Percentiles rank a stretch among this genome's conserved stretches.
These are phyloP conservation scores for Saccharomyces hybrid DNA, from an alignment of 1,139 yeast genomes.

Conservation along the genomic window DNA sequence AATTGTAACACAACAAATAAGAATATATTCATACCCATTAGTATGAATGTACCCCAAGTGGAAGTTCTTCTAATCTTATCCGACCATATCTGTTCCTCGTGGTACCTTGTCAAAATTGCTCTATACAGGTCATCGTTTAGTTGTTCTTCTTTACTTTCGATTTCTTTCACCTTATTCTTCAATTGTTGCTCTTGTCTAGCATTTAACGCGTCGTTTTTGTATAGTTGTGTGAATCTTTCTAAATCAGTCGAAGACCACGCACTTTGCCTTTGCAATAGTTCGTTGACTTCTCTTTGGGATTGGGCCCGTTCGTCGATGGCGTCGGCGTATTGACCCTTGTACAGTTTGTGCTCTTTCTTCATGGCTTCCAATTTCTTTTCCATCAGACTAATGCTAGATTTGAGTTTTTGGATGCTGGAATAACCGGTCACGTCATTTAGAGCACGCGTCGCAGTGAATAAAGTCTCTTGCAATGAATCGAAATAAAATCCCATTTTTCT, in stretches of 20 bases:
- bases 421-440: constrained; percentile 92
- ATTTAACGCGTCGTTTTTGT: constrained; percentile 72
- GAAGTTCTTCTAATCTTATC: constrained; percentile 90
- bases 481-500: constrained; percentile 48
- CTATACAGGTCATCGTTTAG: constrained; percentile 62
- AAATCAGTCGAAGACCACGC: constrained; percentile 73
- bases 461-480: constrained; percentile 57
- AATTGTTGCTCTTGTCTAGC: constrained; percentile 54
- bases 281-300: constrained; percentile 83
- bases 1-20: constrained; percentile 76
- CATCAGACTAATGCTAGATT: constrained; percentile 48
- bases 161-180: constrained; percentile 42
- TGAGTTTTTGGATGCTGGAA: constrained; percentile 66
- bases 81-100: constrained; percentile 97
- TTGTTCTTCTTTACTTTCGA: constrained; percentile 64
- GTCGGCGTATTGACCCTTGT: constrained; percentile 49
- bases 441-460: constrained; percentile 63
- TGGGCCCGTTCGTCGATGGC: constrained; percentile 61
- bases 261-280: constrained; percentile 75
- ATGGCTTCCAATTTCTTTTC: constrained; percentile 44
- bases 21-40: constrained; percentile 80
- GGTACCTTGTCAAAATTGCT: constrained; percentile 79
- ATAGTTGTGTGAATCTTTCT: constrained; percentile 74
- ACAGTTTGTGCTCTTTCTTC: constrained; percentile 42
- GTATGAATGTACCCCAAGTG: constrained; percentile 91